Evolutionary conservation across 1,284 basidiomycete genomes (phyloP).

Genomic region (Leccinum solheimii): DNA sequence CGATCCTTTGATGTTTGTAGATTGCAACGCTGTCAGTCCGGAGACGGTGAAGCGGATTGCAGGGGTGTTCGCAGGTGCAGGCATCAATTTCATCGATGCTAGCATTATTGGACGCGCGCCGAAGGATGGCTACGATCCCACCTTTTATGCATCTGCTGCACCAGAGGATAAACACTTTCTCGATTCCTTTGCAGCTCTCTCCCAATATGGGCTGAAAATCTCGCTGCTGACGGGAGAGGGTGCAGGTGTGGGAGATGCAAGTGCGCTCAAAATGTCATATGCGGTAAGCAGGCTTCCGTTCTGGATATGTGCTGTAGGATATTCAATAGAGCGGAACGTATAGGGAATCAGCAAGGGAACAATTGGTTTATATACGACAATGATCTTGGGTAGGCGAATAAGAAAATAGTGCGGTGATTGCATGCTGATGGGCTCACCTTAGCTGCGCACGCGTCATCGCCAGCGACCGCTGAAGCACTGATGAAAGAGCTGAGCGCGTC

Average conservation of each 20-base stretch:
- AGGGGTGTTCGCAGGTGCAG: constrained; percentile 41
- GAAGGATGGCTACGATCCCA: constrained; percentile 47
- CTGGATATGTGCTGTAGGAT: not conserved
- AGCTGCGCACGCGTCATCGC: constrained; percentile 60
- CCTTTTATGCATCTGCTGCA: constrained; percentile 53
- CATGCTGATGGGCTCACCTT: constrained; percentile 1
- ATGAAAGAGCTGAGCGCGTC: constrained; percentile 49
- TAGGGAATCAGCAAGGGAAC: constrained; percentile 58
- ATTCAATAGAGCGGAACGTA: constrained; percentile 1
- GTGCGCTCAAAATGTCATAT: constrained; percentile 65
- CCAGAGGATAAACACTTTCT: constrained; percentile 39
- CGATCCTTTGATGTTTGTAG: constrained; percentile 44
- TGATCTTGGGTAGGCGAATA: constrained; percentile 49
- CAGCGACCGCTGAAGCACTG: constrained; percentile 54
- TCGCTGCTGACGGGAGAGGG: constrained; percentile 47
- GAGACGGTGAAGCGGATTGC: constrained; percentile 50
- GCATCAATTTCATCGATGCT: constrained; percentile 54
- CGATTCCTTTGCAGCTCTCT: constrained; percentile 43
- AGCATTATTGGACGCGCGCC: constrained; percentile 60
- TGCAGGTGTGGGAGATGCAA: constrained; percentile 55
- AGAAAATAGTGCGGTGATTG: not conserved
- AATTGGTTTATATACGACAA: constrained; percentile 55
- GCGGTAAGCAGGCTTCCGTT: constrained; percentile 43
- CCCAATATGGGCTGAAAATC: constrained; percentile 48
- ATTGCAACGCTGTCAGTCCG: constrained; percentile 61